Percentiles rank a stretch among this genome's conserved stretches.
Conservation (phyloP, 129 eudicot species). For the Flaveria sonorensis region DNA sequence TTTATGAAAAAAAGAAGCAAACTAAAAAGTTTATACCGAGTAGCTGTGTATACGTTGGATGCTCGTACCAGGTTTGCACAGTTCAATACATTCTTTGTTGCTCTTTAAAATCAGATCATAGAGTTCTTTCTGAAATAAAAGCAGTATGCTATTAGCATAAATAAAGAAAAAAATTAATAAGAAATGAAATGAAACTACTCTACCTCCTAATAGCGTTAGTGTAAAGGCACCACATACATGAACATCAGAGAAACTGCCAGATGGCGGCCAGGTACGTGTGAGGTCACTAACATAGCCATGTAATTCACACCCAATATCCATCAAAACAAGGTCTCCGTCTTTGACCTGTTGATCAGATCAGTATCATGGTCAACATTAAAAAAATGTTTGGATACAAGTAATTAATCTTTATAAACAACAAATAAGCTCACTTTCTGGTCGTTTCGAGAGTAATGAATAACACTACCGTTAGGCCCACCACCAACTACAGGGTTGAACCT, state of each 20-base stretch:
- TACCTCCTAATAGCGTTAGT: conserved; percentile 13
- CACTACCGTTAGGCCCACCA: conserved; percentile 93
- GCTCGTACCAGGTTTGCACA: conserved; percentile 85
- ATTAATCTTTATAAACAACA: conserved; percentile 11
- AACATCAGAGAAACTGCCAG: conserved; percentile 66
- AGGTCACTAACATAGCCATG: conserved; percentile 98
- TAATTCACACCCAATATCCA: conserved; percentile 95
- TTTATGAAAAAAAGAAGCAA: conserved; percentile 23
- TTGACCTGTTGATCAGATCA: conserved; percentile 47
- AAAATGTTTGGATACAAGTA: conserved; percentile 15
- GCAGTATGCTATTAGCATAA: background rate
- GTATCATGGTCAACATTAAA: conserved; percentile 6
- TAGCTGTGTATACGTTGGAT: conserved; percentile 71
- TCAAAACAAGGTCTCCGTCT: conserved; percentile 79
- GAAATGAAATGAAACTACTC: conserved; percentile 6
- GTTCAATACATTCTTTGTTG: conserved; percentile 80
- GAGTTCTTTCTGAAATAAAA: conserved; percentile 67
- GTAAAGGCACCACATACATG: conserved; percentile 57
- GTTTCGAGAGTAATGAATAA: conserved; percentile 94
- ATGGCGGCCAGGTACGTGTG: conserved; percentile 99
- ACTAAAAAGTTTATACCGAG: conserved; percentile 54
- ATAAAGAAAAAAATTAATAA: background rate
- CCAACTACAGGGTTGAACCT: conserved; percentile 99
- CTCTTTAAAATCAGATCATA: conserved; percentile 85
- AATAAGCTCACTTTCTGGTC: conserved; percentile 77